Percentiles rank a stretch among this genome's conserved stretches.
Evolutionary conservation across 805 yeast species (phyloP).

Genomic region (Sungouiozyma ichnusensis): DNA sequence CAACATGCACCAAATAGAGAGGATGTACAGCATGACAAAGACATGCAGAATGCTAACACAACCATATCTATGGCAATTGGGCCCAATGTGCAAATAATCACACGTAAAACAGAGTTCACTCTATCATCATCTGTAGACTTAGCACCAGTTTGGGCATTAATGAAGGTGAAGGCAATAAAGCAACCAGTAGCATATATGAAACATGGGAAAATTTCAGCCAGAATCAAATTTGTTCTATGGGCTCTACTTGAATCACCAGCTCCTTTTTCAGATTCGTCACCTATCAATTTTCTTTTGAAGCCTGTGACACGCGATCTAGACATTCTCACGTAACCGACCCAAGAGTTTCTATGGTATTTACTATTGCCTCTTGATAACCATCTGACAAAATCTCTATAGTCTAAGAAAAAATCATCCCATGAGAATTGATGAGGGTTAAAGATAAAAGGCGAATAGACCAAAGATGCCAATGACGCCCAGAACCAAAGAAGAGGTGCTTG

Average conservation of each 20-base stretch:
- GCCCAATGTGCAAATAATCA: conserved; percentile 71
- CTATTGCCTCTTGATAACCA: conserved; percentile 89
- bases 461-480: conserved; percentile 85
- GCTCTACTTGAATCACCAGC: conserved; percentile 80
- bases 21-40: conserved; percentile 90
- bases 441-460: conserved; percentile 83
- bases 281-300: conserved; percentile 62
- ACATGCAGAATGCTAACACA: conserved; percentile 61
- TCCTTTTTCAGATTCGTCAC: conserved; percentile 67
- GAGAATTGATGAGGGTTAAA: conserved; percentile 97
- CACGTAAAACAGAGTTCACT: conserved; percentile 63
- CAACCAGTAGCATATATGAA: conserved; percentile 66
- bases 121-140: conserved; percentile 32
- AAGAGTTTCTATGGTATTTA: conserved; percentile 78
- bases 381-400: conserved; percentile 84
- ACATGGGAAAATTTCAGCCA: conserved; percentile 65
- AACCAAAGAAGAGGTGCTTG: conserved; percentile 91
- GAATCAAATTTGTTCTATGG: conserved; percentile 60
- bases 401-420: conserved; percentile 90
- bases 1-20: conserved; percentile 90
- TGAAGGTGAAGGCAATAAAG: conserved; percentile 67
- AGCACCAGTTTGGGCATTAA: conserved; percentile 82
- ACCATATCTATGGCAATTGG: conserved; percentile 89
- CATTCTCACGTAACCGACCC: conserved; percentile 76
- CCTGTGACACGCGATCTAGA: conserved; percentile 79